Evolutionary conservation across 2,329 filamentous ascomycete genomes (phyloP).

Genomic region (Didymellaceae sp.): DNA sequence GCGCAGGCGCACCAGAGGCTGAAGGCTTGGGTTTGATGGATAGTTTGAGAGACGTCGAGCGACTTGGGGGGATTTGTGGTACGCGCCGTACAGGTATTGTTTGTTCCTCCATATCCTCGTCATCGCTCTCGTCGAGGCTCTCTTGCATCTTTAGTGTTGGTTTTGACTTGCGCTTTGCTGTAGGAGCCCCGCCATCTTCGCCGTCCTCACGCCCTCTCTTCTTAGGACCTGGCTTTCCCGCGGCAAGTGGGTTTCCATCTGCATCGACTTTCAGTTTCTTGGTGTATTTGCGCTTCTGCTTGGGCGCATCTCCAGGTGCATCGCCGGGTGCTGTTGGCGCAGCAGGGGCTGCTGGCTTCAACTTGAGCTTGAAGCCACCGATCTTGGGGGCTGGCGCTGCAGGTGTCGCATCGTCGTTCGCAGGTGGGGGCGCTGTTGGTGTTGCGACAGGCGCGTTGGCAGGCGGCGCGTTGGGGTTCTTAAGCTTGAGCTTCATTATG

Average conservation of each 20-base stretch:
- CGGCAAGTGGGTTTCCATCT: slow-evolving; percentile 31
- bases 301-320: slow-evolving; percentile 44
- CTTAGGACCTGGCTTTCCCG: slow-evolving; percentile 37
- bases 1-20: slow-evolving; percentile 16
- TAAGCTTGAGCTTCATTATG: slow-evolving; percentile 45
- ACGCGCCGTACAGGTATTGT: slow-evolving; percentile 9
- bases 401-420: slow-evolving; percentile 19
- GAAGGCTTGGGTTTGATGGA: slow-evolving; percentile 41
- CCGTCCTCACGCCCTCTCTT: slow-evolving; percentile 48
- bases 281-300: slow-evolving; percentile 53
- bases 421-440: slow-evolving; percentile 18
- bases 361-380: slow-evolving; percentile 40
- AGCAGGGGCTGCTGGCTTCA: slow-evolving; percentile 33
- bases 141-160: slow-evolving; percentile 43
- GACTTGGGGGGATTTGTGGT: slow-evolving; percentile 18
- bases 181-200: slow-evolving; percentile 35
- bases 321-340: slow-evolving; percentile 31
- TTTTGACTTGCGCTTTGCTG: slow-evolving; percentile 46
- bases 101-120: slow-evolving; percentile 33
- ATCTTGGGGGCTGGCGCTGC: slow-evolving; percentile 21
- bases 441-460: slow-evolving; percentile 25
- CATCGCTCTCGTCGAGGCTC: slow-evolving; percentile 31
- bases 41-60: slow-evolving; percentile 39
- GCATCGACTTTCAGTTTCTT: slow-evolving; percentile 49
- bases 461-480: slow-evolving; percentile 28